phyloP scores from a whole-genome alignment of 441 rosid species.

The Arabidopsis hybrid region DNA sequence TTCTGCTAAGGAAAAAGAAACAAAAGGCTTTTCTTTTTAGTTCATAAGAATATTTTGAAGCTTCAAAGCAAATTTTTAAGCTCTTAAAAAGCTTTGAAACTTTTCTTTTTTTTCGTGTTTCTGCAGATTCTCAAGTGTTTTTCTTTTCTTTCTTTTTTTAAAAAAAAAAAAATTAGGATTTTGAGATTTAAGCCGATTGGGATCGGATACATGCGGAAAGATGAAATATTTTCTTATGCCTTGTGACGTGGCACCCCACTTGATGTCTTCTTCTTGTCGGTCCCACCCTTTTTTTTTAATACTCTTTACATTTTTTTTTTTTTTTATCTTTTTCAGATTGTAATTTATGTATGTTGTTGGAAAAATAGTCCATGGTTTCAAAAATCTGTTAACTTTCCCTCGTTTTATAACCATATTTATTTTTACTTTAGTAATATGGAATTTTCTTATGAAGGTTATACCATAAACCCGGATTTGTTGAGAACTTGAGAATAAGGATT shows the following conservation, averaged over 20 bases:
- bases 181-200: slow-evolving; percentile 37
- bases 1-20: background rate
- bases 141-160: background rate
- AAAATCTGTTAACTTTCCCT: slow-evolving; percentile 21
- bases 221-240: slow-evolving; percentile 50
- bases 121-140: slow-evolving; percentile 34
- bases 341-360: slow-evolving; percentile 22
- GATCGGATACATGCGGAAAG: slow-evolving; percentile 40
- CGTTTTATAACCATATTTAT: background rate
- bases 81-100: slow-evolving; percentile 33
- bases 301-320: background rate
- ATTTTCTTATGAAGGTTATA: slow-evolving; percentile 6
- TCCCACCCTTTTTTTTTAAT: slow-evolving; percentile 33
- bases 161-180: background rate
- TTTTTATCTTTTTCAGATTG: background rate
- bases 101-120: slow-evolving; percentile 20
- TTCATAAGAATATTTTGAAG: slow-evolving; percentile 3
- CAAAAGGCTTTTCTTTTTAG: background rate
- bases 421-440: background rate
- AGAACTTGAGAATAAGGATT: slow-evolving; percentile 8
- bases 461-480: background rate
- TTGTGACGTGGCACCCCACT: slow-evolving; percentile 47
- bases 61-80: slow-evolving; percentile 21
- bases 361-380: slow-evolving; percentile 15
- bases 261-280: slow-evolving; percentile 39